Conservation (phyloP, 352 stramenopile genomes). For the Globisporangium takayamanum region DNA sequence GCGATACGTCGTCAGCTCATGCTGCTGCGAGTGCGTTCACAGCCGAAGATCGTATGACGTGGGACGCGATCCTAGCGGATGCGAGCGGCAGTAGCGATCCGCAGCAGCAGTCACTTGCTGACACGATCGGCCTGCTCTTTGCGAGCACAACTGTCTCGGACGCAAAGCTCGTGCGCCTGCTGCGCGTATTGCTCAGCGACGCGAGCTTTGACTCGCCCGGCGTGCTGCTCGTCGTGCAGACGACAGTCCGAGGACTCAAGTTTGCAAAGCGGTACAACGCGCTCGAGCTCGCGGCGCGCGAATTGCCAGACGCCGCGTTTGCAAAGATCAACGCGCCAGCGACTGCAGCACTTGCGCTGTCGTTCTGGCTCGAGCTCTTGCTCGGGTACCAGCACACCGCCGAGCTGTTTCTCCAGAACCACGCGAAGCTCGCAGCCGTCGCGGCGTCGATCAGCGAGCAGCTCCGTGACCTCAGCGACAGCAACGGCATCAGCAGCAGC, state of each 20-base stretch:
- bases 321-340: constrained; percentile 22
- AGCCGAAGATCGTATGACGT: constrained; percentile 44
- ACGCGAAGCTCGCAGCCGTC: constrained; percentile 35
- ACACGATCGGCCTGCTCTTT: constrained; percentile 57
- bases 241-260: constrained; percentile 63
- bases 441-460: constrained; percentile 34
- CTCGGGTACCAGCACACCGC: constrained; percentile 74
- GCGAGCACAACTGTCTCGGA: constrained; percentile 38
- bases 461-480: constrained; percentile 10
- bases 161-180: constrained; percentile 24
- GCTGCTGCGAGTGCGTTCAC: constrained; percentile 15
- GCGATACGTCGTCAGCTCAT: constrained; percentile 7
- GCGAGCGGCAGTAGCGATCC: background rate
- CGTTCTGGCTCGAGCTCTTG: constrained; percentile 59
- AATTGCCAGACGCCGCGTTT: constrained; percentile 37
- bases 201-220: constrained; percentile 27
- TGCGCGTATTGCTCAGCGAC: constrained; percentile 32
- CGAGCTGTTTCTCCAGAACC: constrained; percentile 40
- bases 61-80: constrained; percentile 33
- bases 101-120: constrained; percentile 15
- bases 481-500: background rate
- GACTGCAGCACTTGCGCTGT: constrained; percentile 23
- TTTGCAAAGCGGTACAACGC: constrained; percentile 69
- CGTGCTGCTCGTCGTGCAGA: constrained; percentile 46
- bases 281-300: constrained; percentile 28